These are phyloP conservation scores for Paxillus rubicundulus DNA, from an alignment of 768 basidiomycete genomes.

Conservation along the genomic window DNA sequence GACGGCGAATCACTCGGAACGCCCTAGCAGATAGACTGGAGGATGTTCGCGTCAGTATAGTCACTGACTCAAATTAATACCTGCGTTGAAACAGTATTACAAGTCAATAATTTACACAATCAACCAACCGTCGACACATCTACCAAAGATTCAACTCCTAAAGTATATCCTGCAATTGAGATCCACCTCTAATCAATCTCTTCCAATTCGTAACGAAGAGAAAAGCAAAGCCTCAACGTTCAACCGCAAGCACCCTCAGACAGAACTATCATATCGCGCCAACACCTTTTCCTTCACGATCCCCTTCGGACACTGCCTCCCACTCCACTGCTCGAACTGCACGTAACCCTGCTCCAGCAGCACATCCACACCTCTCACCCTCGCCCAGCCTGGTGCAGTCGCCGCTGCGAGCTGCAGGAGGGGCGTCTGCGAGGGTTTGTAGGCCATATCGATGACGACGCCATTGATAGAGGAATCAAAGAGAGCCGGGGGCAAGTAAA, in stretches of 20 bases:
- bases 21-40: no score
- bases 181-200: no score
- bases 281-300: constrained; percentile 48
- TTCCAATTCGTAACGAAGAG: no score
- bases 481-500: constrained; percentile 55
- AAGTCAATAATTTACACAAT: neutral
- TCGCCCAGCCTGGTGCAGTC: constrained; percentile 54
- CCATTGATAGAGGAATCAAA: constrained; percentile 61
- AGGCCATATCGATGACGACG: constrained; percentile 91
- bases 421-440: constrained; percentile 84
- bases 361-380: constrained; percentile 79
- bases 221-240: neutral
- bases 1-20: no score
- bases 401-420: constrained; percentile 65
- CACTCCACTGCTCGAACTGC: constrained; percentile 85
- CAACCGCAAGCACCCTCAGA: neutral
- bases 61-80: no score
- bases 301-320: constrained; percentile 52
- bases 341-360: constrained; percentile 86
- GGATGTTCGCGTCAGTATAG: no score
- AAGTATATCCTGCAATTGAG: no score
- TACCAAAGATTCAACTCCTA: no score
- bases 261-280: constrained; percentile 37
- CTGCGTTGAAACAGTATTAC: neutral
- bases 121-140: neutral